Percentiles rank a stretch among this genome's conserved stretches.
Conservation (phyloP, 2,329 filamentous ascomycete genomes). For the Pezicula carpinea region DNA sequence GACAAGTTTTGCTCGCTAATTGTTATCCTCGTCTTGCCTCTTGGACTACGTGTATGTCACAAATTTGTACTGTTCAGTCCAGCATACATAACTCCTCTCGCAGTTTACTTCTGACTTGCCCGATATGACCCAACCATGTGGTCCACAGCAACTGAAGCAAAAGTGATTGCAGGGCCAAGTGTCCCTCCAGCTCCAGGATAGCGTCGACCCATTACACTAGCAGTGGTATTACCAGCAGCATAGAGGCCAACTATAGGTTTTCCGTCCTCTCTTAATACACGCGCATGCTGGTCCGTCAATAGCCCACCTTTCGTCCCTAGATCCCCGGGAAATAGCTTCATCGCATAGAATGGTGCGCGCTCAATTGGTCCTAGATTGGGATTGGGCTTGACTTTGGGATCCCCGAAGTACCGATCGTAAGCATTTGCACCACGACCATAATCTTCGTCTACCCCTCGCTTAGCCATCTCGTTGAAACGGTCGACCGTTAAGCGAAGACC, state of each 20-base stretch:
- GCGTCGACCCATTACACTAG: slow-evolving; percentile 30
- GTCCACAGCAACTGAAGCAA: slow-evolving; percentile 28
- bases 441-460: slow-evolving; percentile 27
- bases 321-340: slow-evolving; percentile 32
- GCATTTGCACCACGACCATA: slow-evolving; percentile 29
- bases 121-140: neutral
- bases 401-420: slow-evolving; percentile 31
- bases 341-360: slow-evolving; percentile 29
- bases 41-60: too few relatives aligned
- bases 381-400: slow-evolving; percentile 26
- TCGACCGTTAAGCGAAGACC: slow-evolving; percentile 23
- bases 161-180: slow-evolving; percentile 32
- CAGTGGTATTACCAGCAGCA: slow-evolving; percentile 30
- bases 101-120: too few relatives aligned
- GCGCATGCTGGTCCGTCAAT: slow-evolving; percentile 28
- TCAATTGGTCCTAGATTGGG: slow-evolving; percentile 27
- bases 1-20: too few relatives aligned
- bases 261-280: slow-evolving; percentile 17
- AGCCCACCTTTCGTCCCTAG: slow-evolving; percentile 35
- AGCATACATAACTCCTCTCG: too few relatives aligned
- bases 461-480: slow-evolving; percentile 27
- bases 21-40: too few relatives aligned
- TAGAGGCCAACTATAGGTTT: slow-evolving; percentile 29
- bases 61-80: too few relatives aligned
- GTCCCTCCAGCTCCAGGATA: slow-evolving; percentile 33